A percentile compares a stretch with the other conserved stretches of the same genome.
These are phyloP conservation scores for Ogataea pignaliae DNA, from an alignment of 805 yeast genomes.

Conservation along the genomic window DNA sequence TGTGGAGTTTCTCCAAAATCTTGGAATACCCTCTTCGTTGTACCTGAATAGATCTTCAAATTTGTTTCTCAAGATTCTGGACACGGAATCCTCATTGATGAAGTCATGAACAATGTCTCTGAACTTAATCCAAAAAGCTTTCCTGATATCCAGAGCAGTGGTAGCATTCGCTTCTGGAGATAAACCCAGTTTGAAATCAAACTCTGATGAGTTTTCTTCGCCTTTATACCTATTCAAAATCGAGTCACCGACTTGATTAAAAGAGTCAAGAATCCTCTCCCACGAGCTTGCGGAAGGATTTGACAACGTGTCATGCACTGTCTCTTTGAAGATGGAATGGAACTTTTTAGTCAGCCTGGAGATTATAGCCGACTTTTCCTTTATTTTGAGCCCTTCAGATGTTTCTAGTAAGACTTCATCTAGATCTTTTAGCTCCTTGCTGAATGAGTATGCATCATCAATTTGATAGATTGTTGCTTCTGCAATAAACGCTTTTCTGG, in stretches of 20 bases:
- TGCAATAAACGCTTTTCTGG: constrained; percentile 24
- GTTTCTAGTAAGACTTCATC: constrained; percentile 26
- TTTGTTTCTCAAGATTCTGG: constrained; percentile 63
- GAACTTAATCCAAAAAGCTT: constrained; percentile 62
- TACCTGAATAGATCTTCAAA: constrained; percentile 83
- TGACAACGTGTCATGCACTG: constrained; percentile 42
- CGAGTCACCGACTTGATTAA: constrained; percentile 32
- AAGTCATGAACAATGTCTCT: constrained; percentile 55
- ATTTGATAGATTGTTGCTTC: constrained; percentile 32
- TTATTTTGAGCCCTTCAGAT: constrained; percentile 29
- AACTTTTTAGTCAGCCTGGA: constrained; percentile 44
- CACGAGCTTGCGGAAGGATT: constrained; percentile 52
- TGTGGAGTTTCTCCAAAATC: constrained; percentile 66
- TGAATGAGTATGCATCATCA: constrained; percentile 31
- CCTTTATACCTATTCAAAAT: constrained; percentile 28
- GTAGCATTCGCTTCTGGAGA: constrained; percentile 36
- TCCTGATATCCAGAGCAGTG: constrained; percentile 41
- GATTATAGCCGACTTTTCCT: constrained; percentile 40
- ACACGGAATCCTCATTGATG: constrained; percentile 61
- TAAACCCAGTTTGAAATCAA: constrained; percentile 68
- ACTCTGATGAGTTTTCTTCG: constrained; percentile 20
- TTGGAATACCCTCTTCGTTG: constrained; percentile 78
- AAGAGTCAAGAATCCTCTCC: constrained; percentile 50
- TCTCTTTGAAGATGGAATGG: constrained; percentile 43
- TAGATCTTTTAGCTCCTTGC: constrained; percentile 31